A percentile compares a stretch with the other conserved stretches of the same genome.
phyloP scores from a whole-genome alignment of 2,329 filamentous ascomycete genomes.

The Fusarium penzigii region DNA sequence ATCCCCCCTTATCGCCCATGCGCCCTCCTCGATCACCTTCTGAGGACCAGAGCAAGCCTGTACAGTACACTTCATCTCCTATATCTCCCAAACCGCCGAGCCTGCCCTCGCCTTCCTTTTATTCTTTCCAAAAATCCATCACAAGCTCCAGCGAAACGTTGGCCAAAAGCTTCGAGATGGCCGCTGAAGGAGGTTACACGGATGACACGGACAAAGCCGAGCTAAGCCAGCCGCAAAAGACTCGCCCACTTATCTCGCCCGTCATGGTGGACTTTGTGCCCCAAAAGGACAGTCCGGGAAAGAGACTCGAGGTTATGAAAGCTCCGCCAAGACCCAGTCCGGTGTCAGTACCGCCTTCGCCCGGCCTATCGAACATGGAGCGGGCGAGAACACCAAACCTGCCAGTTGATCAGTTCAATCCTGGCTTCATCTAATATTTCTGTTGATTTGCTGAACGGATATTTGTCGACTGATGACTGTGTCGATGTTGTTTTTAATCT shows the following conservation, averaged over 20 bases:
- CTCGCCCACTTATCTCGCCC: slow-evolving; percentile 32
- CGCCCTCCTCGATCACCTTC: slow-evolving; percentile 14
- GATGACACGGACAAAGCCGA: neutral
- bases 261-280: slow-evolving; percentile 32
- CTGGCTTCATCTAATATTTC: slow-evolving; percentile 25
- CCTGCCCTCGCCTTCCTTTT: slow-evolving; percentile 39
- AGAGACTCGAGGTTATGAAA: slow-evolving; percentile 33
- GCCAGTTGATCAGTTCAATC: slow-evolving; percentile 26
- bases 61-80: slow-evolving; percentile 28
- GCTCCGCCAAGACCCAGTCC: slow-evolving; percentile 36
- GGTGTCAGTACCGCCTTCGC: slow-evolving; percentile 30
- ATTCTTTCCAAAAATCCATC: slow-evolving; percentile 37
- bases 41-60: slow-evolving; percentile 6
- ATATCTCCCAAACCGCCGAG: slow-evolving; percentile 33
- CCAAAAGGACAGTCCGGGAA: slow-evolving; percentile 17
- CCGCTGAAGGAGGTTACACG: slow-evolving; percentile 12
- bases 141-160: slow-evolving; percentile 35
- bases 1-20: slow-evolving; percentile 9
- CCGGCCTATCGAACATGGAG: slow-evolving; percentile 4
- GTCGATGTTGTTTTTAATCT: too few species aligned
- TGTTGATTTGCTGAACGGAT: slow-evolving; percentile 6
- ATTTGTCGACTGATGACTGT: too few species aligned
- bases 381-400: slow-evolving; percentile 20
- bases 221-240: slow-evolving; percentile 8
- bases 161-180: slow-evolving; percentile 33